A percentile compares a stretch with the other conserved stretches of the same genome.
Evolutionary conservation across 2,329 filamentous ascomycete genomes (phyloP).

Genomic region (Clonostachys rhizophaga): DNA sequence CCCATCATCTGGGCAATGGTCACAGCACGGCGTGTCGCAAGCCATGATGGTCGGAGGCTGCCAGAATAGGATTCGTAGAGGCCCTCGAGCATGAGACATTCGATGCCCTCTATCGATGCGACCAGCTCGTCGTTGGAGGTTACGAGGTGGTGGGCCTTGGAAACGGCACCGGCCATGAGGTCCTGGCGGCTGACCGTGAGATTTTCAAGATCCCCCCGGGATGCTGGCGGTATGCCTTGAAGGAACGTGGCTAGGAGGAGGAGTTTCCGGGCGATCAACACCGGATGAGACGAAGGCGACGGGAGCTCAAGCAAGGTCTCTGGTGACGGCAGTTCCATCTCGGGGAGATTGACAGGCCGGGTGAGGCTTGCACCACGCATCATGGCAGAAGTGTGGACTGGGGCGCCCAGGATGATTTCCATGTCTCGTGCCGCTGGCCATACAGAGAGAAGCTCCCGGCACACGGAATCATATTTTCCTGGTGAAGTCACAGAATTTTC

Average conservation of each 20-base stretch:
- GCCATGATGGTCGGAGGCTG: slow-evolving; percentile 49
- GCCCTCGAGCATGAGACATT: slow-evolving; percentile 42
- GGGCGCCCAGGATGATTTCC: too few species aligned
- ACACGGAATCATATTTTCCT: too few species aligned
- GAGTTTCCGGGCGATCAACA: slow-evolving; percentile 39
- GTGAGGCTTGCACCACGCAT: too few species aligned
- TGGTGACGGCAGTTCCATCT: too few species aligned
- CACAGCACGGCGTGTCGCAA: slow-evolving; percentile 43
- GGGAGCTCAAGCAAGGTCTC: slow-evolving; percentile 3
- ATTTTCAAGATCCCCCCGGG: slow-evolving; percentile 13
- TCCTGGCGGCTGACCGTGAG: background rate
- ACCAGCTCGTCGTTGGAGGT: slow-evolving; percentile 46
- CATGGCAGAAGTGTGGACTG: too few species aligned
- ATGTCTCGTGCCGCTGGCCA: too few species aligned
- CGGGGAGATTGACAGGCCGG: too few species aligned
- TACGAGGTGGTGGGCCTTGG: slow-evolving; percentile 28
- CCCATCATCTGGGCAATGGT: slow-evolving; percentile 47
- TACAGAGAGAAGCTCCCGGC: too few species aligned
- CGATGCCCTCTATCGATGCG: slow-evolving; percentile 45
- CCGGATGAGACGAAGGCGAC: slow-evolving; percentile 39
- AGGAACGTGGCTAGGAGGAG: slow-evolving; percentile 39
- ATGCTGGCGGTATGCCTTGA: slow-evolving; percentile 33
- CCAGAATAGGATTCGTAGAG: slow-evolving; percentile 47
- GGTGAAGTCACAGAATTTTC: too few species aligned
- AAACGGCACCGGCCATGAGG: slow-evolving; percentile 14